A percentile compares a stretch with the other conserved stretches of the same genome.
phyloP scores from a whole-genome alignment of 169 alveolate species.

The Plasmodium relictum region DNA sequence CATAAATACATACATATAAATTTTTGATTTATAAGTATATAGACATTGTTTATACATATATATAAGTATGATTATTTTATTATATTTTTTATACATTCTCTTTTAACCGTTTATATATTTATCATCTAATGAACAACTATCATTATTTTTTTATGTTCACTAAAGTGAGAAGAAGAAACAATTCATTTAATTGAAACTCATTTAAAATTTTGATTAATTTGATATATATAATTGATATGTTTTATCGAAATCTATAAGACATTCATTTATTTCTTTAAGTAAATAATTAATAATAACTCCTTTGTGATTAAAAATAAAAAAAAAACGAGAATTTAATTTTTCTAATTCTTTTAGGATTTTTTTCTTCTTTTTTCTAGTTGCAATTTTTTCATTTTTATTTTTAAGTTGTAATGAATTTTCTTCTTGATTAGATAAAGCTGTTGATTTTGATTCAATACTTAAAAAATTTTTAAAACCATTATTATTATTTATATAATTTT shows the following conservation, averaged over 20 bases:
- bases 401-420: background rate
- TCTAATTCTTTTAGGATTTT: conserved; percentile 31
- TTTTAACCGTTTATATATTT: no score
- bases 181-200: no score
- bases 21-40: no score
- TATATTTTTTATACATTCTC: no score
- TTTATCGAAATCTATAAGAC: conserved; percentile 38
- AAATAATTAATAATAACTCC: conserved; percentile 52
- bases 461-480: conserved; percentile 19
- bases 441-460: conserved; percentile 58
- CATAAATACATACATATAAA: no score
- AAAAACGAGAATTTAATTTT: conserved; percentile 39
- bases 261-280: conserved; percentile 25
- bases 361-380: conserved; percentile 7
- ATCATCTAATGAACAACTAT: no score
- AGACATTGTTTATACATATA: no score
- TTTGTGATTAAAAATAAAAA: conserved; percentile 55
- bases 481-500: background rate
- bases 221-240: conserved; percentile 39
- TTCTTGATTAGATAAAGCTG: conserved; percentile 33
- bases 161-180: no score
- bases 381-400: background rate
- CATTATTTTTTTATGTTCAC: no score
- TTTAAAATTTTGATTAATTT: background rate
- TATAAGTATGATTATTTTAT: no score